Evolutionary conservation across 2,329 filamentous ascomycete species (phyloP).

Genomic region (Colletotrichum incanum): DNA sequence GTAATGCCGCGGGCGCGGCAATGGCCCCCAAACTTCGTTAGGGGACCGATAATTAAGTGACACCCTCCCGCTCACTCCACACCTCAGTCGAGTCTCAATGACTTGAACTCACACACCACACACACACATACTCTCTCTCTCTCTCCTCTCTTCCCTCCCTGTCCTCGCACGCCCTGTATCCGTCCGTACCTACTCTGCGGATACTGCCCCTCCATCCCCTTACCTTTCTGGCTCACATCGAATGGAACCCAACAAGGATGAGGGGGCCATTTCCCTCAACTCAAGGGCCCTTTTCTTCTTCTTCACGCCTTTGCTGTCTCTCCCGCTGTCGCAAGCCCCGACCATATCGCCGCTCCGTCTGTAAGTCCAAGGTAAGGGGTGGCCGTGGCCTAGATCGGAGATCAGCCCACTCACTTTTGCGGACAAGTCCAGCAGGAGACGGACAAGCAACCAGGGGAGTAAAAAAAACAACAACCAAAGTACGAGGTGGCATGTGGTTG

Average conservation of each 20-base stretch:
- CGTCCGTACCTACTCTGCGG: neutral
- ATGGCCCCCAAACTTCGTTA: conserved; percentile 11
- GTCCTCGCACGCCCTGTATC: neutral
- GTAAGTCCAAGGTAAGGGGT: too few relatives aligned
- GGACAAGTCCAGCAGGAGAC: neutral
- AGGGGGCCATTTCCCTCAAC: conserved; percentile 2
- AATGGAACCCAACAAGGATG: conserved; percentile 4
- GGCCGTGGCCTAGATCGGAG: neutral
- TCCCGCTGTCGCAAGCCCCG: neutral
- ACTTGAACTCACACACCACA: neutral
- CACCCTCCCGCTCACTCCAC: neutral
- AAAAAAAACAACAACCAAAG: neutral
- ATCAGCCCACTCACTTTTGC: neutral
- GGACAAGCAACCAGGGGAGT: neutral
- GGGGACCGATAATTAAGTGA: conserved; percentile 13
- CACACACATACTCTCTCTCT: neutral
- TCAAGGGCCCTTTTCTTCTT: conserved; percentile 21
- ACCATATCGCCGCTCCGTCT: neutral
- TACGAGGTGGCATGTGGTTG: neutral
- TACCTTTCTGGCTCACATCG: neutral
- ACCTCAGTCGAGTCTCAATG: neutral
- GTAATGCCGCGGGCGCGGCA: conserved; percentile 4
- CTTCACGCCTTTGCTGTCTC: neutral
- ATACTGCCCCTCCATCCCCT: neutral
- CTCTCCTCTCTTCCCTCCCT: conserved; percentile 6